Percentiles rank a stretch among this genome's conserved stretches.
Conservation (phyloP, 164 flowering plant species). For the Kingdonia uniflora region DNA sequence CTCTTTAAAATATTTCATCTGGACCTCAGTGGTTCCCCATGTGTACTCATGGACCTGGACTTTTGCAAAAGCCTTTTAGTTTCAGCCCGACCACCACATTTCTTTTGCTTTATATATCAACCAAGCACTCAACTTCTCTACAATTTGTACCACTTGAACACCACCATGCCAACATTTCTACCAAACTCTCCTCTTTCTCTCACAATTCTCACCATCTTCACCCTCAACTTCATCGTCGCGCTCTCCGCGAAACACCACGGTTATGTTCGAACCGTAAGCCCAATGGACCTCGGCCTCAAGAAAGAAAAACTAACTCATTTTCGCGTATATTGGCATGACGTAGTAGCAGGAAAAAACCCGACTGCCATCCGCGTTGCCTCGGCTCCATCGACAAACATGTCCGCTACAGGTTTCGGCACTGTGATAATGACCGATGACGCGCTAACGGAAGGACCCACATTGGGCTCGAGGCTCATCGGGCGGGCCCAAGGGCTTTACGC, state of each 20-base stretch:
- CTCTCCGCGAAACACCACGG: not conserved
- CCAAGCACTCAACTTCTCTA: too few species aligned
- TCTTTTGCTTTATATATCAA: too few species aligned
- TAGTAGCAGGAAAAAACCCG: constrained; percentile 18
- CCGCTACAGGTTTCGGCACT: constrained; percentile 15
- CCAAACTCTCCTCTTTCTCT: not conserved
- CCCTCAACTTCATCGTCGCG: not conserved
- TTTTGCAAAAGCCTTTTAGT: too few species aligned
- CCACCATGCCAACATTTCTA: not conserved
- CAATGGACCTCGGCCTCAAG: not conserved
- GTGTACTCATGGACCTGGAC: too few species aligned
- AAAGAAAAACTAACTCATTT: constrained; percentile 17
- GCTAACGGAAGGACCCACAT: constrained; percentile 15
- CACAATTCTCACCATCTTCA: constrained; percentile 1
- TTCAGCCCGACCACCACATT: too few species aligned
- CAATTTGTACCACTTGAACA: too few species aligned
- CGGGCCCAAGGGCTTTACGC: constrained; percentile 1
- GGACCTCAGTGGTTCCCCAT: too few species aligned
- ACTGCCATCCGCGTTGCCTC: constrained; percentile 18
- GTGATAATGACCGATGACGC: constrained; percentile 23
- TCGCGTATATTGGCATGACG: constrained; percentile 27
- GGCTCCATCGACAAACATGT: constrained; percentile 8
- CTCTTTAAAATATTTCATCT: too few species aligned
- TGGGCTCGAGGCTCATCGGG: constrained; percentile 19
- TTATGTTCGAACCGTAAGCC: not conserved